A percentile compares a stretch with the other conserved stretches of the same genome.
These are phyloP conservation scores for Pythium aquatile DNA, from an alignment of 352 stramenopile species.

Conservation along the genomic window DNA sequence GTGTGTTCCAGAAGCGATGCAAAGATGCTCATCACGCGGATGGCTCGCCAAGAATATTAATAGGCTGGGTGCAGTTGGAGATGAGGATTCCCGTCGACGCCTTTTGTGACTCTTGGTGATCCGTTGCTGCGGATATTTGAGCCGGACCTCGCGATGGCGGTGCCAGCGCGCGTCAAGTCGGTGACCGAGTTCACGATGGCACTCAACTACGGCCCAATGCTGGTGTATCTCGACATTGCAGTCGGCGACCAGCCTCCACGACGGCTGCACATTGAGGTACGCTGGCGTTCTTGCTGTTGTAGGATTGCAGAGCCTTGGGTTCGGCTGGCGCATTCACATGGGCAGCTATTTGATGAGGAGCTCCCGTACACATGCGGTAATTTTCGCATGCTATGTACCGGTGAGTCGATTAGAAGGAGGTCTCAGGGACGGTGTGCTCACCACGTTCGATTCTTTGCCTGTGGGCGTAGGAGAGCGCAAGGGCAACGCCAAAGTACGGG, in stretches of 20 bases:
- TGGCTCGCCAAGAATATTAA: slow-evolving; percentile 10
- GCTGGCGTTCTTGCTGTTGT: not conserved
- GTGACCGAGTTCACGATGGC: slow-evolving; percentile 49
- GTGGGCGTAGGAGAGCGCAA: slow-evolving; percentile 35
- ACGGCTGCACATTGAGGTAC: slow-evolving; percentile 67
- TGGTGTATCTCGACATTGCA: slow-evolving; percentile 67
- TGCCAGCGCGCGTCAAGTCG: slow-evolving; percentile 43
- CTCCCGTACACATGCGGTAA: slow-evolving; percentile 61
- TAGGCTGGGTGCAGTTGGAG: not conserved
- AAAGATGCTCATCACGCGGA: not conserved
- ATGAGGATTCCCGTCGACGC: not conserved
- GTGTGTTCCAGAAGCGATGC: not conserved
- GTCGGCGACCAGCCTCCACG: slow-evolving; percentile 50
- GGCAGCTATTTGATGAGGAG: slow-evolving; percentile 72
- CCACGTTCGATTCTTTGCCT: not conserved
- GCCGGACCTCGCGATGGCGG: slow-evolving; percentile 33
- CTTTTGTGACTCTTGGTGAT: not conserved
- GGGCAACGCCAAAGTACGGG: slow-evolving; percentile 43
- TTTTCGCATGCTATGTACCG: slow-evolving; percentile 73
- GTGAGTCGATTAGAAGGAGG: slow-evolving; percentile 17
- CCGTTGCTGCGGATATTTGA: not conserved
- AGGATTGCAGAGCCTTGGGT: not conserved
- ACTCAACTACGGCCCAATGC: slow-evolving; percentile 31
- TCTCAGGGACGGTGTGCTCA: not conserved
- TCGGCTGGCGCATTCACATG: not conserved